Base-by-base conservation (phyloP, 371 early-diverging fungal genomes). In the Actinomucor elegans region DNA sequence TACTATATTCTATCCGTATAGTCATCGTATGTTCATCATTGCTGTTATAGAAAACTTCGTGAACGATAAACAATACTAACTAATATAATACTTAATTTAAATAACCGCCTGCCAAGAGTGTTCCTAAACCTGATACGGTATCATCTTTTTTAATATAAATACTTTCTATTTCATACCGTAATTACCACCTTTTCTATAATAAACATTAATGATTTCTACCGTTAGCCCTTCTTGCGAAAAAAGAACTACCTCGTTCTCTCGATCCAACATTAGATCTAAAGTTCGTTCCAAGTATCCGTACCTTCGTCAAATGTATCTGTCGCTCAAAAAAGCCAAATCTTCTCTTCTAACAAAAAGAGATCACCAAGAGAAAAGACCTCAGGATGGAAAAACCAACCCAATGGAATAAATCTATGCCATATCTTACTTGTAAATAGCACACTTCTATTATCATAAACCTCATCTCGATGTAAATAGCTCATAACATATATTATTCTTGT, bases 371-470 rank as follows among this genome's bases (percentile, higher is more conserved):
- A 71, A 71, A 38, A 36, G 55, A 31, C 67, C 71, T 20, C 73
- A 73, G 50, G 73, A 73, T 51, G 73, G 73, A 24, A 68, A 69
- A 32, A 73, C 73, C 2, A 73, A 69, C 31, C 73, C 71, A 21
- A 63, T 67, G 56, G 68, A 67, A 60, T 67, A 55, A 42, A 14
- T 15, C 17, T 33, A 23, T 10, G 42, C 14, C 9, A 20, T 12
- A 31, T 27, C n/a, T n/a, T n/a, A n/a, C n/a, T n/a, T n/a, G n/a
- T n/a, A n/a, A n/a, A n/a, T n/a, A n/a, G n/a, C n/a, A n/a, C n/a
- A n/a, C n/a, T n/a, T n/a, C n/a, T n/a, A n/a, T n/a, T n/a, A n/a
- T n/a, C n/a, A n/a, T n/a, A n/a, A n/a, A n/a, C n/a, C n/a, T n/a
- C n/a, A n/a, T n/a, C n/a, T n/a, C n/a, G n/a, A n/a, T n/a, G n/a